Evolutionary conservation across 257 asterid genomes (phyloP), one percentile per base, ranked within the genome.

Genomic region (Cruciata laevipes): DNA sequence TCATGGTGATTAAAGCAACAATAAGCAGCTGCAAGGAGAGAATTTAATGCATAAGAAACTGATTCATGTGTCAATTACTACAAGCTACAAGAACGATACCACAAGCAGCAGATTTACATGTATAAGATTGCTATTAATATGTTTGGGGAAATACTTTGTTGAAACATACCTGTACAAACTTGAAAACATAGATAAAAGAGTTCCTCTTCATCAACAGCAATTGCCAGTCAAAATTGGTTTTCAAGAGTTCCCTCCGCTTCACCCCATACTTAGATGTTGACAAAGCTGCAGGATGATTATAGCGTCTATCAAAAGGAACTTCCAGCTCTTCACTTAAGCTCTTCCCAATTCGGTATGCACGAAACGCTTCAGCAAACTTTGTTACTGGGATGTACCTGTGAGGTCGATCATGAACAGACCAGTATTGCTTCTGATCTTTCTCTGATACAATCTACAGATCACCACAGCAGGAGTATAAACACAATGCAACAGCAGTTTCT

Each of bases 361-460:
- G 77, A 76, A 92, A 87, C 73, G 87, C 83, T 82, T 92, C 97
- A n/a, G 94, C 85, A 75, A 92, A 89, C 72, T 74, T 86, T 30
- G 37, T 79, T 44, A 86, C 94, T 67, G 97, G 78, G 69, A 83
- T 70, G 77, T 84, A 92, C 21, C 81, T 81, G 65, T 87, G 85
- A 55, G 94, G 94, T 69, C 78, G 84, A 69, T 80, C 84, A 63
- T 81, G 82, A 75, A 74, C 77, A 73, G 88, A 82, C 98, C 97
- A 92, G 71, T 92, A 89, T 69, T 89, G 98, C 83, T 82, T 84
- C 78, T 92, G 98, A 75, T 92, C 98, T 81, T 92, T 92, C 83
- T 80, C 83, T 4, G 98, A 93, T 56, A 93, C 86, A 71, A 87
- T 91, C 97, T 86, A 70, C 68, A 70, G 73, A 61, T 68, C 61